phyloP scores from a whole-genome alignment of 352 stramenopile species.

The Phytophthora fragariaefolia region DNA sequence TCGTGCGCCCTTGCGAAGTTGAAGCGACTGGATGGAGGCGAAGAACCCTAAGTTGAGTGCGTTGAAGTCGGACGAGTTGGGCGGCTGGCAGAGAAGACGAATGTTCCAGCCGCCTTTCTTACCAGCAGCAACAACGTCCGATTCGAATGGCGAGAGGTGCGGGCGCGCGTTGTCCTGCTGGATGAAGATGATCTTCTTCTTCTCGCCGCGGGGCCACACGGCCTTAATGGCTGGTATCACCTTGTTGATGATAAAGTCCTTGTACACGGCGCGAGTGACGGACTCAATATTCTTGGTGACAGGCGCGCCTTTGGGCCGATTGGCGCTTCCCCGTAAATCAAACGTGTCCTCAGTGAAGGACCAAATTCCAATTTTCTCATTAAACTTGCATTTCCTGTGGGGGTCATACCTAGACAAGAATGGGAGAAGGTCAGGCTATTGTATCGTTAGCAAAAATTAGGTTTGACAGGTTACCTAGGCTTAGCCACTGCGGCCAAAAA shows the following conservation, averaged over 20 bases:
- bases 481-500: too few species aligned
- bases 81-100: conserved; percentile 21
- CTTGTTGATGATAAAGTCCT: conserved; percentile 25
- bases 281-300: too few species aligned
- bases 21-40: conserved; percentile 25
- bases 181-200: conserved; percentile 20
- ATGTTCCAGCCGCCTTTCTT: conserved; percentile 33
- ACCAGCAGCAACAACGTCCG: conserved; percentile 24
- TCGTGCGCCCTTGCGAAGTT: conserved; percentile 1
- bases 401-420: too few species aligned
- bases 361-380: too few species aligned
- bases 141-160: conserved; percentile 22
- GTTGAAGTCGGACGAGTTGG: conserved; percentile 37
- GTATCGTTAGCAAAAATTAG: too few species aligned
- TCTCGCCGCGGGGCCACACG: conserved; percentile 13
- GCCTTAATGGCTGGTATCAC: conserved; percentile 37
- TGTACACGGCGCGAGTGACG: too few species aligned
- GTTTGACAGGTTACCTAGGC: too few species aligned
- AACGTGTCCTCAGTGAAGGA: too few species aligned
- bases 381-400: too few species aligned
- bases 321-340: too few species aligned
- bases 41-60: conserved; percentile 20
- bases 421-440: too few species aligned
- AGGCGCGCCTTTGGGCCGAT: too few species aligned
- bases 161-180: conserved; percentile 42